phyloP scores from a whole-genome alignment of 1,284 basidiomycete species.

The Schizophyllum commune region DNA sequence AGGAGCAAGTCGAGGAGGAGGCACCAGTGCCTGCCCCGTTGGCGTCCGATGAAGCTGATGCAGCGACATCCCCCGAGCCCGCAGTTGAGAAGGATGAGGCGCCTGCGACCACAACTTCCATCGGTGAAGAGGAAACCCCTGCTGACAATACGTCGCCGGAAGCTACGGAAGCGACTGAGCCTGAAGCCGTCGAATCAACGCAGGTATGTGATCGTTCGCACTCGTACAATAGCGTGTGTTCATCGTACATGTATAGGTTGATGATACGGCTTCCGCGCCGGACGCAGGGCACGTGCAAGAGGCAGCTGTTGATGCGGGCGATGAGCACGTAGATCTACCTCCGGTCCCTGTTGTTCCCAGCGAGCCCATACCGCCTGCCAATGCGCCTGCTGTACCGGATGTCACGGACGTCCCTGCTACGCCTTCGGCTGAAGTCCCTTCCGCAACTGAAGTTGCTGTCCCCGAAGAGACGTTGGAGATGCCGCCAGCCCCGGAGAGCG shows the following conservation, averaged over 20 bases:
- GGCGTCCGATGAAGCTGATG: too few relatives aligned
- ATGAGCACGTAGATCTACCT: background rate
- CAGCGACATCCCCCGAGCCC: too few relatives aligned
- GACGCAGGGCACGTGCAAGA: background rate
- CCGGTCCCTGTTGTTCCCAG: background rate
- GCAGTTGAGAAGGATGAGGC: constrained; percentile 1
- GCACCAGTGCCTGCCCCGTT: background rate
- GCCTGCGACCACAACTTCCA: background rate
- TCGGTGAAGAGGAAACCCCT: background rate
- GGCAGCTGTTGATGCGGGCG: background rate
- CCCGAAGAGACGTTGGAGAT: constrained; percentile 5
- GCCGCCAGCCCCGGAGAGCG: constrained; percentile 1
- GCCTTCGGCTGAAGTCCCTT: background rate
- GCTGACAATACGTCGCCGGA: background rate
- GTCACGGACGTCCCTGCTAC: background rate
- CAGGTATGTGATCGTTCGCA: background rate
- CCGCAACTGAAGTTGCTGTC: constrained; percentile 2
- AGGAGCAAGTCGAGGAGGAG: background rate
- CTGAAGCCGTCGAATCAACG: background rate
- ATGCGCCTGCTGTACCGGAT: background rate
- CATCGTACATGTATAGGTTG: background rate
- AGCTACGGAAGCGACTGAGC: background rate
- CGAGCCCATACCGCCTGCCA: background rate
- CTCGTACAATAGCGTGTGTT: background rate
- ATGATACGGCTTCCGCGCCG: background rate